Evolutionary conservation across 805 yeast species (phyloP), one percentile per base, ranked within the genome.

Genomic region (Tetrapisispora phaffii): DNA sequence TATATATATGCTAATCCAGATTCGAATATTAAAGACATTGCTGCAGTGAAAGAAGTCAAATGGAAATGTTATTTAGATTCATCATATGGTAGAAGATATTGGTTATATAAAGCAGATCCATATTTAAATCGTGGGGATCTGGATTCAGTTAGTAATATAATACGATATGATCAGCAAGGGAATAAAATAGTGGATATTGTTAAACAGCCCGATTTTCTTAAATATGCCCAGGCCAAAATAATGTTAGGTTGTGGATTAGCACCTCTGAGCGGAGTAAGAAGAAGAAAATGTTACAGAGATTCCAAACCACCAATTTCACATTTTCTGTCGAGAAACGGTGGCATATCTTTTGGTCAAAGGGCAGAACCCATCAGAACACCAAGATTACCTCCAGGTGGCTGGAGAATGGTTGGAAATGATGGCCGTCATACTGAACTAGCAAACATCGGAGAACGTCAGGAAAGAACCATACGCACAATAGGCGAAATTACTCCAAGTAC

Each of bases 1-100:
- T 44, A 52, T 21, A 51, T 47, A 24, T 55, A 57, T 32, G 48
- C 49, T 13, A 46, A 53, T 16, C 50, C 55, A 7, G 47, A 44
- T 13, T 51, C 59, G 4, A 32, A 55, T 15, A 48, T 58, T 9
- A 52, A 52, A 44, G 62, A 58, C 44, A 45, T 46, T 15, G 41
- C 55, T 3, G 47, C 49, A 20, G 55, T 55, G 2, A 56, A 54
- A 24, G 19, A 46, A 1, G 50, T 57, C 4, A 61, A 54, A 37
- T 62, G 67, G 67, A 58, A 54, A 46, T 62, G 67, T 44, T 62
- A 58, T 49, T 48, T 62, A 7, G 67, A 60, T 49, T 55, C 62
- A 50, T 71, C 68, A 21, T 68, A 57, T 54, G 94, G 95, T 4
- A 71, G 95, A 49, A 71, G 96, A 49, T 80, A 85, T 12, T 87